Evolutionary conservation across 2,329 filamentous ascomycete species (phyloP), one percentile per base, ranked within the genome.

Genomic region (Zalaria obscura): DNA sequence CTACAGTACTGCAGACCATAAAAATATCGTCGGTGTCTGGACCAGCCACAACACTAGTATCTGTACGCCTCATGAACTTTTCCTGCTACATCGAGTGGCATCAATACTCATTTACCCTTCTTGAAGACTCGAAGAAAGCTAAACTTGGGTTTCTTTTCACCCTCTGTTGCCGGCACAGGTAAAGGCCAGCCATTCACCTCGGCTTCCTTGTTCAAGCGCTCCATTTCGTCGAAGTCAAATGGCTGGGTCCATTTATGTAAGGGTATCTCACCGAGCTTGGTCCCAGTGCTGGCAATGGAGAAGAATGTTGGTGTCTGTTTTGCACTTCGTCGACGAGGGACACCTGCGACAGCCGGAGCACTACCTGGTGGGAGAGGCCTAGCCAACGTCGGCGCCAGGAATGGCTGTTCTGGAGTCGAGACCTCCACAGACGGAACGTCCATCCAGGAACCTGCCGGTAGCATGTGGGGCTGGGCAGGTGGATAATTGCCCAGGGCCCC

Each of bases 181-280:
- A 42, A 27, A 9, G 52, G 54, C 53, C 55, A 54, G 18, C 57
- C 54, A 40, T 50, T 53, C 31, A 35, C 44, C 38, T 48, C 40
- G n/a, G 62, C 63, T 45, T 65, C 58, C 4, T 50, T 49, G 42
- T 69, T 68, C 48, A 61, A 47, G 25, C 59, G 50, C 36, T 60
- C 62, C 40, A 63, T 64, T 29, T 56, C 58, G 29, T 62, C 61
- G 37, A 59, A 63, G 41, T 69, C 61, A 42, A 55, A 67, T 4
- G 65, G 63, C 41, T 45, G 54, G 1, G 56, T 54, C 66, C 66
- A 68, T 37, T 60, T 58, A 32, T 60, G 56, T 51, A 66, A 52
- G 4, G 66, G 66, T 4, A 69, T 68, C 47, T 69, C 66, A 35
- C 66, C 66, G 5, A 69, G 53, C 50, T 67, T 67, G 3, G 66